Conservation (phyloP, 2,329 filamentous ascomycete genomes). For the Verticillium dahliae region DNA sequence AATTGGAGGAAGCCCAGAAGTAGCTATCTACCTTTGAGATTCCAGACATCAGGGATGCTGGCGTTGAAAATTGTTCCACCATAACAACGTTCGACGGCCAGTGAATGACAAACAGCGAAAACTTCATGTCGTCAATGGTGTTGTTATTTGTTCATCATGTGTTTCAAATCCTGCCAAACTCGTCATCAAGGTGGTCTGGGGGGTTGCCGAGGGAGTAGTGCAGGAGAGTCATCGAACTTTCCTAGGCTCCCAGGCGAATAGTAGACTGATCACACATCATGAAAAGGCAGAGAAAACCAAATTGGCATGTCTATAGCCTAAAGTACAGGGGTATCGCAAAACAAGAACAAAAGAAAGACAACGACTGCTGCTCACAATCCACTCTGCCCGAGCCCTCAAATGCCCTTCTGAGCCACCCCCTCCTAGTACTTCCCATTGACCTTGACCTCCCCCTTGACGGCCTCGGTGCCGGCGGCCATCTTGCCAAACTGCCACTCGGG, state of each 20-base stretch:
- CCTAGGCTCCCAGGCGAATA: too few species aligned
- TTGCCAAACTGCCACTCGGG: constrained; percentile 67
- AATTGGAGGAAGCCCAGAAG: too few species aligned
- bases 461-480: constrained; percentile 26
- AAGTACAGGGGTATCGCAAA: background rate
- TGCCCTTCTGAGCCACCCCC: background rate
- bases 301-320: background rate
- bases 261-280: background rate
- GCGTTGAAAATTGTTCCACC: too few species aligned
- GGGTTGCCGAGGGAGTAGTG: too few species aligned
- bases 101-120: too few species aligned
- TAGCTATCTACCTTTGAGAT: too few species aligned
- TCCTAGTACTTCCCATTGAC: constrained; percentile 3
- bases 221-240: too few species aligned
- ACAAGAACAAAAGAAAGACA: background rate
- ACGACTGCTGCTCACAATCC: background rate
- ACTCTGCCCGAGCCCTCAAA: background rate
- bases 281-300: background rate
- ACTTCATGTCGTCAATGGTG: too few species aligned
- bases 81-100: too few species aligned
- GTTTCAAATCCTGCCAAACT: too few species aligned
- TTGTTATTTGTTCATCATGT: too few species aligned
- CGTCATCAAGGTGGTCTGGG: background rate
- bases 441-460: constrained; percentile 13
- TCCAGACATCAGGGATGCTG: too few species aligned